Conservation (phyloP, 139 green algal species). For the Pedinophyceae sp. region DNA sequence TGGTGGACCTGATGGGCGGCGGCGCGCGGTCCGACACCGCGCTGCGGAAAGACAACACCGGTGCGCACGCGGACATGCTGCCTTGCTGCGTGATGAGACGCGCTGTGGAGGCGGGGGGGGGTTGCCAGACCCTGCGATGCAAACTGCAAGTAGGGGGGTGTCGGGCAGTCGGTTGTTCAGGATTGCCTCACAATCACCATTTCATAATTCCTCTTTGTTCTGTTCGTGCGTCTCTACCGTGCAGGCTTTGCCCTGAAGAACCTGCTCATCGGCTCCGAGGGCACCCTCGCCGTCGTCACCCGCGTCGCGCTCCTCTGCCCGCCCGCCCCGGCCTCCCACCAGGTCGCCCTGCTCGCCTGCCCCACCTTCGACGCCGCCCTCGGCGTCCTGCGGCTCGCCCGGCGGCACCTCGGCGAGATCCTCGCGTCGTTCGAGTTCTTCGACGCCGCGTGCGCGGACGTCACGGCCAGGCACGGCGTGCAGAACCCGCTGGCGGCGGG, state of each 20-base stretch:
- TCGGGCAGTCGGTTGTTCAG: too few species aligned
- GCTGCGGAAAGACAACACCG: slow-evolving; percentile 95
- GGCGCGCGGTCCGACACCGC: too few species aligned
- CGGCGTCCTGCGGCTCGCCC: slow-evolving; percentile 38
- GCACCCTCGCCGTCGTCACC: slow-evolving; percentile 77
- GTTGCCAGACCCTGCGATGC: too few species aligned
- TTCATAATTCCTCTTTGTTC: too few species aligned
- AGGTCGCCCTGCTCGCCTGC: slow-evolving; percentile 54
- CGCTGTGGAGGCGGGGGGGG: too few species aligned
- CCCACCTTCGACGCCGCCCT: slow-evolving; percentile 39
- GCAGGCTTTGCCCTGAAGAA: slow-evolving; percentile 99
- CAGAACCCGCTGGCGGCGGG: slow-evolving; percentile 35
- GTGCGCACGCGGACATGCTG: too few species aligned
- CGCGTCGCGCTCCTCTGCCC: slow-evolving; percentile 60
- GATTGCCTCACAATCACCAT: too few species aligned
- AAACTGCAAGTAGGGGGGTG: too few species aligned
- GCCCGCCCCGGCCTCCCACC: slow-evolving; percentile 35
- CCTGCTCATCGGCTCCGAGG: slow-evolving; percentile 93
- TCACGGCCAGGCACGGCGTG: slow-evolving; percentile 30
- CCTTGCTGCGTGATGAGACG: too few species aligned
- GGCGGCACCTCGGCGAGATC: slow-evolving; percentile 54
- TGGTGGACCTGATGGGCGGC: slow-evolving; percentile 71
- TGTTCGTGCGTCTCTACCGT: too few species aligned
- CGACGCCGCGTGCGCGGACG: slow-evolving; percentile 44
- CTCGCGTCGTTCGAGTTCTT: slow-evolving; percentile 87